These are phyloP conservation scores for Caloboletus firmus DNA, from an alignment of 1,284 basidiomycete genomes.

Conservation along the genomic window DNA sequence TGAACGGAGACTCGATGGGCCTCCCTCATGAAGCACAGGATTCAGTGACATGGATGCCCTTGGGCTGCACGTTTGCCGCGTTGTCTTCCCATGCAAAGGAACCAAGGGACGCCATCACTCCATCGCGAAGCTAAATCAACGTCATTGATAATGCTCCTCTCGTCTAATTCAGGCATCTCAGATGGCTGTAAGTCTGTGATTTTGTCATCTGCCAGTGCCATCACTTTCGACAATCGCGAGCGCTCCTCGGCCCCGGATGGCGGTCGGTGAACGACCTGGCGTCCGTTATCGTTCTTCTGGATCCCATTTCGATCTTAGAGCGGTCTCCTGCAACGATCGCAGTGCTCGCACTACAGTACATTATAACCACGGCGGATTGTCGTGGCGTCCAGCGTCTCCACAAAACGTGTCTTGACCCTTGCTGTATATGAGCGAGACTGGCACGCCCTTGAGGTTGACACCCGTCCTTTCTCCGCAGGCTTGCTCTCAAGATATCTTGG, in stretches of 20 bases:
- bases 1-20: slow-evolving; percentile 8
- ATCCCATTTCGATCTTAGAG: slow-evolving; percentile 11
- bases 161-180: slow-evolving; percentile 2
- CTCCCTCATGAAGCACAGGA: slow-evolving; percentile 22
- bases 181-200: background rate
- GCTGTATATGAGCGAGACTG: slow-evolving; percentile 28
- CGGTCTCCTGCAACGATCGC: slow-evolving; percentile 11
- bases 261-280: background rate
- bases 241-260: background rate
- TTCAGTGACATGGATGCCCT: slow-evolving; percentile 11
- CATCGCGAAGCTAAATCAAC: slow-evolving; percentile 22
- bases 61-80: slow-evolving; percentile 26
- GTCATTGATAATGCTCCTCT: slow-evolving; percentile 15
- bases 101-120: slow-evolving; percentile 12
- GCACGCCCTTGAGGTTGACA: slow-evolving; percentile 4
- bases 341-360: slow-evolving; percentile 7
- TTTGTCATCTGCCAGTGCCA: background rate
- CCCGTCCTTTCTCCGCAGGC: slow-evolving; percentile 2
- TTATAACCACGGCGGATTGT: slow-evolving; percentile 22
- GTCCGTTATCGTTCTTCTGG: slow-evolving; percentile 8
- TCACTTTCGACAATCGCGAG: background rate
- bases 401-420: slow-evolving; percentile 26
- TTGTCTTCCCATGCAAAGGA: slow-evolving; percentile 24
- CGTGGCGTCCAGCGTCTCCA: slow-evolving; percentile 28
- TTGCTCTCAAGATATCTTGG: slow-evolving; percentile 4